These are phyloP conservation scores for Corniculantispora saksenae DNA, from an alignment of 2,329 filamentous ascomycete genomes.

Conservation along the genomic window DNA sequence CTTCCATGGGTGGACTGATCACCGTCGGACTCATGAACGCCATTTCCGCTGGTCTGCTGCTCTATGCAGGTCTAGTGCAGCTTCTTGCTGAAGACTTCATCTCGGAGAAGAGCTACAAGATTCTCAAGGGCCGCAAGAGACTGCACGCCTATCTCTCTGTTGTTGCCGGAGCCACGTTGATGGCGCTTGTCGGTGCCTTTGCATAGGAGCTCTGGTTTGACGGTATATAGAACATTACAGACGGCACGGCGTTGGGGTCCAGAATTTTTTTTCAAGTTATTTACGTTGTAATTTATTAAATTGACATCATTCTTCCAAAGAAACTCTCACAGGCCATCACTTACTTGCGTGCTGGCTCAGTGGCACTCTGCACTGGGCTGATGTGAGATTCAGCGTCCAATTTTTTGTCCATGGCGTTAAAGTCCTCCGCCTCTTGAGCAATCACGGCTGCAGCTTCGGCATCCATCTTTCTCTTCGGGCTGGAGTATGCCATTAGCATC, in stretches of 20 bases:
- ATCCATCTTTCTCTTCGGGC: slow-evolving; percentile 18
- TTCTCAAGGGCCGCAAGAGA: slow-evolving; percentile 62
- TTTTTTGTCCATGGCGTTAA: background rate
- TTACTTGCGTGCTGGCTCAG: background rate
- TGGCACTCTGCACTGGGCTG: background rate
- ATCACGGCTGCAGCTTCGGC: slow-evolving; percentile 4
- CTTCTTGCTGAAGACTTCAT: slow-evolving; percentile 83
- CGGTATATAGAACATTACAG: background rate
- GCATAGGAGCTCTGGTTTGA: slow-evolving; percentile 44
- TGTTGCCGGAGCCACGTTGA: slow-evolving; percentile 63
- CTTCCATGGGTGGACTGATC: slow-evolving; percentile 72
- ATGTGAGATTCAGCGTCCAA: slow-evolving; percentile 5
- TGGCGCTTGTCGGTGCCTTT: slow-evolving; percentile 74
- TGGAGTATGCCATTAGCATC: background rate
- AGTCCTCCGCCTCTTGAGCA: background rate
- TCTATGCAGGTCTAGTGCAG: slow-evolving; percentile 84
- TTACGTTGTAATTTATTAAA: background rate
- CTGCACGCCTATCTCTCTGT: slow-evolving; percentile 65
- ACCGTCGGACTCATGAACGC: slow-evolving; percentile 89
- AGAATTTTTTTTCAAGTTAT: background rate
- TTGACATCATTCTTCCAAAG: background rate
- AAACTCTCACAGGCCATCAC: background rate
- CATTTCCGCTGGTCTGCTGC: slow-evolving; percentile 74
- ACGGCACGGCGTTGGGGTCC: slow-evolving; percentile 13
- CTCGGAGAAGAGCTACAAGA: slow-evolving; percentile 71